Evolutionary conservation across 768 basidiomycete species (phyloP).

Genomic region (Phanerochaete sordida): DNA sequence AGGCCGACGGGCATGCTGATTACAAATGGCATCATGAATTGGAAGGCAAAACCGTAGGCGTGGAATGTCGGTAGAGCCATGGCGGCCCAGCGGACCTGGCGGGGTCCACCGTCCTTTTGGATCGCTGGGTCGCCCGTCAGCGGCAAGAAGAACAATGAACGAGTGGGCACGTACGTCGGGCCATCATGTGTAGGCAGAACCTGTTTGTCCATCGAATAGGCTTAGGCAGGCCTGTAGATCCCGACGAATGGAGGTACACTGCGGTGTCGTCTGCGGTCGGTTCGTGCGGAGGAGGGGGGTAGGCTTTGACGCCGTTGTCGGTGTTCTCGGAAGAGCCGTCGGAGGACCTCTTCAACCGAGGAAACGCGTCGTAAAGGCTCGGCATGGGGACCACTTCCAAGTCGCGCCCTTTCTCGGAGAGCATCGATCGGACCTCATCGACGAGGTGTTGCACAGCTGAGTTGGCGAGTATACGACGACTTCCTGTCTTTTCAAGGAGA

Average conservation of each 20-base stretch:
- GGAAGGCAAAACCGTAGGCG: background rate
- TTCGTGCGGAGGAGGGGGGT: no score
- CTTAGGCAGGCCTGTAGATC: constrained; percentile 22
- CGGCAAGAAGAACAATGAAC: no score
- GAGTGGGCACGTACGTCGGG: no score
- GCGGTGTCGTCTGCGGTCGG: constrained; percentile 6
- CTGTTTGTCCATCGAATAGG: constrained; percentile 13
- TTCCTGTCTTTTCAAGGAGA: constrained; percentile 12
- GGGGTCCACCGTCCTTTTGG: no score
- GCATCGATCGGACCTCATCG: background rate
- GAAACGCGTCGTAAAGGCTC: no score
- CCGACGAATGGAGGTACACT: background rate
- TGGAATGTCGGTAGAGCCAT: constrained; percentile 8
- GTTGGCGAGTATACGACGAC: constrained; percentile 8
- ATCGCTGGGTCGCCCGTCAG: no score
- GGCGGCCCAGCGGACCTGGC: constrained; percentile 8
- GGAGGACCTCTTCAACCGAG: no score
- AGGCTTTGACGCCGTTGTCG: no score
- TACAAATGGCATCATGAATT: background rate
- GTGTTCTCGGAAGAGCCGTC: no score
- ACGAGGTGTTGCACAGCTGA: background rate
- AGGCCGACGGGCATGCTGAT: background rate
- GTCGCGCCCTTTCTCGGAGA: no score
- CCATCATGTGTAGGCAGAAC: no score
- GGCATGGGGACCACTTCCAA: no score